Conservation (phyloP, 1,284 basidiomycete species). For the Ustilago nuda region DNA sequence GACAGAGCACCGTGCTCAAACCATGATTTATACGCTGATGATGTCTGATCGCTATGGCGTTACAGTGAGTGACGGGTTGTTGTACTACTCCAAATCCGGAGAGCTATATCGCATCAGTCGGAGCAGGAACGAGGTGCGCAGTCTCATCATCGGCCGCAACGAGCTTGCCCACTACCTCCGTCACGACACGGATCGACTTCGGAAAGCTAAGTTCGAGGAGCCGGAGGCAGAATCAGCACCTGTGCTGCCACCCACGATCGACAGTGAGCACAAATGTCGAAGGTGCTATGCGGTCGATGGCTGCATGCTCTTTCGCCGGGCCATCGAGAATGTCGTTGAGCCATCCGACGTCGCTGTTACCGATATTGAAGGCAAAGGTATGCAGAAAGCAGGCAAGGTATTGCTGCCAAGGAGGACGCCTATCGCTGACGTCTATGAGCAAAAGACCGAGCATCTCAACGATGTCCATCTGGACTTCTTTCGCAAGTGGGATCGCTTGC, state of each 20-base stretch:
- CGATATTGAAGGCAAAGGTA: conserved; percentile 10
- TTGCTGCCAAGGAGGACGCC: conserved; percentile 70
- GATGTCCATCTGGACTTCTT: conserved; percentile 81
- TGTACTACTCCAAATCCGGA: conserved; percentile 93
- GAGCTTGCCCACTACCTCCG: conserved; percentile 82
- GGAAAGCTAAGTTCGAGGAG: conserved; percentile 14
- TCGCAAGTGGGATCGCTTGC: conserved; percentile 86
- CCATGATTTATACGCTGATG: conserved; percentile 94
- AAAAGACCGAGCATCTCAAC: conserved; percentile 85
- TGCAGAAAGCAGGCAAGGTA: conserved; percentile 8
- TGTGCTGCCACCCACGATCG: conserved; percentile 80
- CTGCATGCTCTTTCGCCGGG: conserved; percentile 92
- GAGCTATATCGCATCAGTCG: conserved; percentile 83
- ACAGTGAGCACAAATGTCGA: conserved; percentile 81
- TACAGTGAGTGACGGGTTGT: conserved; percentile 76
- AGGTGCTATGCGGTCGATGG: conserved; percentile 84
- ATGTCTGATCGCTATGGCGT: conserved; percentile 86
- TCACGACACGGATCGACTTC: conserved; percentile 42
- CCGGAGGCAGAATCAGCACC: conserved; percentile 28
- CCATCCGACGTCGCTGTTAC: conserved; percentile 15
- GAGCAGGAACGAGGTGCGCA: conserved; percentile 84
- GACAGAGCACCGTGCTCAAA: conserved; percentile 91
- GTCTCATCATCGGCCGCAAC: conserved; percentile 84
- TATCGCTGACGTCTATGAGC: conserved; percentile 80
- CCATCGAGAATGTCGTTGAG: conserved; percentile 55